Evolutionary conservation across 1,284 basidiomycete genomes (phyloP).

Genomic region (Malassezia furfur): DNA sequence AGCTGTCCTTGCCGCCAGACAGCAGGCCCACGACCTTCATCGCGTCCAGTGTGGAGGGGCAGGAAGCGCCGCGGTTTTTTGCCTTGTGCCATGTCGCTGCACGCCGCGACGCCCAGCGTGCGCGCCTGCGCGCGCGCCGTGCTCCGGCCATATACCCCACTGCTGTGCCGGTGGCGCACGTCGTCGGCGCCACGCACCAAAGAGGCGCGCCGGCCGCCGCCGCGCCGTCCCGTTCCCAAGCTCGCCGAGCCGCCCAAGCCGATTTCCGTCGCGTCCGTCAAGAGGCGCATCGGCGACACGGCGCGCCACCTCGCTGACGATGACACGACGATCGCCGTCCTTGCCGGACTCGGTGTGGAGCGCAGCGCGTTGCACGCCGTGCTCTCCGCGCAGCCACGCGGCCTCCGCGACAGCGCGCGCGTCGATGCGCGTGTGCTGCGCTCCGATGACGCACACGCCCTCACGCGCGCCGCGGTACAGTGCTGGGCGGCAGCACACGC

Average conservation of each 20-base stretch:
- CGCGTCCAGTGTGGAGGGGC: background rate
- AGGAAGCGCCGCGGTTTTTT: background rate
- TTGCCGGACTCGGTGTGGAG: background rate
- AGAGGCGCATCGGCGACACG: background rate
- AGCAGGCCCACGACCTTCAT: slow-evolving; percentile 94
- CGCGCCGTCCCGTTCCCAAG: background rate
- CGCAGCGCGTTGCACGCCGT: background rate
- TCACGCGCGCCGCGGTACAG: background rate
- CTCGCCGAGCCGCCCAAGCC: background rate
- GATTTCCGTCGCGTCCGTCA: background rate
- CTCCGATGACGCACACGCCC: background rate
- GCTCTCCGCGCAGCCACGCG: background rate
- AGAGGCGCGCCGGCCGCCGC: background rate
- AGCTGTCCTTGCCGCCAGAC: slow-evolving; percentile 95
- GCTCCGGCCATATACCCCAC: background rate
- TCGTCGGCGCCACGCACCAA: background rate
- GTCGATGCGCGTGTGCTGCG: background rate
- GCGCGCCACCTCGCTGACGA: background rate
- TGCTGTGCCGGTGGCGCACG: background rate
- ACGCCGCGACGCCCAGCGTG: background rate
- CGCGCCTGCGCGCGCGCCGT: background rate
- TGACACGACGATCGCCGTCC: background rate
- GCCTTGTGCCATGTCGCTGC: background rate
- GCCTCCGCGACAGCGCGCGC: background rate
- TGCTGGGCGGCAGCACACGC: background rate